A percentile compares a stretch with the other conserved stretches of the same genome.
These are phyloP conservation scores for Cupressus sempervirens DNA, from an alignment of 75 land plant species.

Conservation along the genomic window DNA sequence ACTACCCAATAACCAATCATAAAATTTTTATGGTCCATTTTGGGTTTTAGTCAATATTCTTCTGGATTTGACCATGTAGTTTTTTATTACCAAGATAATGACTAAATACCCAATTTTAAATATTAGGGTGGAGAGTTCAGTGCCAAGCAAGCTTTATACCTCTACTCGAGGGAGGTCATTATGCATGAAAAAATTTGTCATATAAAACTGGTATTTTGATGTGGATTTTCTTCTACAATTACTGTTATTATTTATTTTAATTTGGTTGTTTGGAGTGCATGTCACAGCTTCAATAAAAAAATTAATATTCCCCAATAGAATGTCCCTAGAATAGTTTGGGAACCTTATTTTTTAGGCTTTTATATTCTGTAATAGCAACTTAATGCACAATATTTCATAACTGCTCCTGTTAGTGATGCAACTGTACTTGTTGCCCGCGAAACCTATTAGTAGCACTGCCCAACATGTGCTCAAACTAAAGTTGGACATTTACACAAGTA, in stretches of 20 bases:
- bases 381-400: neutral
- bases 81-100: no score
- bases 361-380: neutral
- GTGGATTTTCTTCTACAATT: neutral
- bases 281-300: neutral
- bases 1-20: neutral
- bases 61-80: no score
- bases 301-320: neutral
- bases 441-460: neutral
- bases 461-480: neutral
- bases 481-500: neutral
- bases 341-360: neutral
- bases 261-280: neutral
- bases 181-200: neutral
- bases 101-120: neutral
- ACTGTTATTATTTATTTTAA: neutral
- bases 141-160: neutral
- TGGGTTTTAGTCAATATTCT: no score
- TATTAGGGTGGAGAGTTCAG: neutral
- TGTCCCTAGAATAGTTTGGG: neutral
- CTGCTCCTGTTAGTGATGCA: neutral
- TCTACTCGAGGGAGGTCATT: neutral
- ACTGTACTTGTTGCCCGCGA: neutral
- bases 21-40: no score
- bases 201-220: neutral